Conservation (phyloP, 495 filamentous ascomycete genomes). For the Rhypophila decipiens region DNA sequence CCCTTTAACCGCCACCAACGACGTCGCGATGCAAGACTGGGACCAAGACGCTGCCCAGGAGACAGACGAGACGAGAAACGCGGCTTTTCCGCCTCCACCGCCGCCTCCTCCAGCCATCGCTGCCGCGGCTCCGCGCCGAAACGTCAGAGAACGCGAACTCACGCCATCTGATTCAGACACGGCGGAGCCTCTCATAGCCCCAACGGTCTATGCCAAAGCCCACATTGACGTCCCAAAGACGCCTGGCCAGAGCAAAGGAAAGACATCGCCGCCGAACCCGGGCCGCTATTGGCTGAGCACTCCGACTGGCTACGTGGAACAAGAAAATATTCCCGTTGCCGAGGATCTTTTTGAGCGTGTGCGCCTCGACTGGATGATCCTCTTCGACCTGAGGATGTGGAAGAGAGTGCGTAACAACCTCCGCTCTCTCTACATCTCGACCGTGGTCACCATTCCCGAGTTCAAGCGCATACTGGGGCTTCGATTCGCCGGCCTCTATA, state of each 20-base stretch:
- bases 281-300: conserved; percentile 83
- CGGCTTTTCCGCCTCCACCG: conserved; percentile 63
- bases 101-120: conserved; percentile 23
- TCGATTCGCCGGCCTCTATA: conserved; percentile 89
- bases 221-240: conserved; percentile 54
- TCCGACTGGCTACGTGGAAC: conserved; percentile 55
- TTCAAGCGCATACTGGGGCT: conserved; percentile 96
- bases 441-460: conserved; percentile 85
- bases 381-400: conserved; percentile 96
- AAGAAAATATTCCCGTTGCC: conserved; percentile 55
- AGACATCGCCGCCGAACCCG: conserved; percentile 35
- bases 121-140: conserved; percentile 27
- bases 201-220: conserved; percentile 46
- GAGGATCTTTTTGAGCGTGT: conserved; percentile 85
- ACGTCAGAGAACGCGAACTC: conserved; percentile 43
- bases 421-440: conserved; percentile 90
- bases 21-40: conserved; percentile 55
- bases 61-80: conserved; percentile 64
- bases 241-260: conserved; percentile 32
- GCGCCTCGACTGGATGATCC: conserved; percentile 87
- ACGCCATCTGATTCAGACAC: conserved; percentile 56
- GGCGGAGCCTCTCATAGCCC: conserved; percentile 50
- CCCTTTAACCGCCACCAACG: conserved; percentile 51
- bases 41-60: conserved; percentile 37
- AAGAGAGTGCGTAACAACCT: conserved; percentile 88